A percentile compares a stretch with the other conserved stretches of the same genome.
phyloP scores from a whole-genome alignment of 2,329 filamentous ascomycete genomes.

The Xylariaceae sp. region DNA sequence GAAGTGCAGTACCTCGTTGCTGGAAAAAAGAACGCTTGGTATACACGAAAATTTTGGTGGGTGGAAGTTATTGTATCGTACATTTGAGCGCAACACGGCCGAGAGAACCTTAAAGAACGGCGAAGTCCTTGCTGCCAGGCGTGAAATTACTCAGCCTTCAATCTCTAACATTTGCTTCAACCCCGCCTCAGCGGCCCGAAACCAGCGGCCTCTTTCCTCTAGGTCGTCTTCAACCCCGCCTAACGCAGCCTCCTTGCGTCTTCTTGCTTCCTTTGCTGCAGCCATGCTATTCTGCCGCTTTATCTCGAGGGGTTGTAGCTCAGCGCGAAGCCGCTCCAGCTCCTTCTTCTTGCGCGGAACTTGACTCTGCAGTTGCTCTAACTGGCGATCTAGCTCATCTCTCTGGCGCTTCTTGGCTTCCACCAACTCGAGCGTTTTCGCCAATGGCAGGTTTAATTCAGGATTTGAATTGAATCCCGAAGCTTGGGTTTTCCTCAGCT shows the following conservation, averaged over 20 bases:
- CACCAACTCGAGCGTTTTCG: slow-evolving; percentile 62
- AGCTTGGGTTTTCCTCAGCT: slow-evolving; percentile 52
- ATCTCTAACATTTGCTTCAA: slow-evolving; percentile 69
- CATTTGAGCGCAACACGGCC: too few relatives aligned
- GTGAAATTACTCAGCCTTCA: slow-evolving; percentile 28
- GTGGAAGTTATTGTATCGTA: too few relatives aligned
- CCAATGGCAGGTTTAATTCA: slow-evolving; percentile 61
- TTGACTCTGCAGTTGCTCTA: slow-evolving; percentile 68
- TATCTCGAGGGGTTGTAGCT: slow-evolving; percentile 71
- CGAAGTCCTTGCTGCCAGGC: too few relatives aligned
- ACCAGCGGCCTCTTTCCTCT: slow-evolving; percentile 79
- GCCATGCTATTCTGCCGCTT: slow-evolving; percentile 69
- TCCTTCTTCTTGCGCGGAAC: slow-evolving; percentile 71
- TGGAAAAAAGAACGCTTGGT: too few relatives aligned
- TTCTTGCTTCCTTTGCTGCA: slow-evolving; percentile 73
- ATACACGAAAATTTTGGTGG: too few relatives aligned
- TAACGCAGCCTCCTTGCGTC: slow-evolving; percentile 69
- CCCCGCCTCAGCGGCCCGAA: slow-evolving; percentile 69
- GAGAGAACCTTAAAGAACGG: too few relatives aligned
- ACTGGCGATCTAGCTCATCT: slow-evolving; percentile 65
- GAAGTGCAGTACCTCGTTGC: too few relatives aligned
- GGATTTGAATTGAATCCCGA: slow-evolving; percentile 49
- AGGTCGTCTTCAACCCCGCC: slow-evolving; percentile 74
- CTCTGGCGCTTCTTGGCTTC: slow-evolving; percentile 58
- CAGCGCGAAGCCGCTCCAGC: slow-evolving; percentile 69